Conservation (phyloP, 768 basidiomycete species). For the Tephrocybe sp. region DNA sequence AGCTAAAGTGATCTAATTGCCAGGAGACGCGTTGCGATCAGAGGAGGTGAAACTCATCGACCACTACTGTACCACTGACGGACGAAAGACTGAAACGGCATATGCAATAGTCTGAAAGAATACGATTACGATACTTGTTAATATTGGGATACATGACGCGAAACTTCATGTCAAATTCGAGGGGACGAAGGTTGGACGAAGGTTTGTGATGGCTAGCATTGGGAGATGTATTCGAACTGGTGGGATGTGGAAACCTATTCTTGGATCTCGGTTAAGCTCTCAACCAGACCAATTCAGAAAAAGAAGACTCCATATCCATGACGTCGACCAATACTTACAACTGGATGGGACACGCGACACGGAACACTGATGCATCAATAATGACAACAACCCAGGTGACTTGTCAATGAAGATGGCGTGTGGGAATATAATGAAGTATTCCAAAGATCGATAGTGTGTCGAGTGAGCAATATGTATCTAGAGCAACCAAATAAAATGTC, state of each 20-base stretch:
- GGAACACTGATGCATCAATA: conserved; percentile 3
- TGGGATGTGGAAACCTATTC: too few relatives aligned
- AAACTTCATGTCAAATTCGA: too few relatives aligned
- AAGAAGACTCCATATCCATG: background rate
- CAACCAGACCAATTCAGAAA: background rate
- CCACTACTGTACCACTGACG: background rate
- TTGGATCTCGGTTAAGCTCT: too few relatives aligned
- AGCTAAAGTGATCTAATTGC: conserved; percentile 2
- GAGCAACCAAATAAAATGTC: background rate
- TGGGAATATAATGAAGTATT: background rate
- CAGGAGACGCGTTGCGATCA: conserved; percentile 12
- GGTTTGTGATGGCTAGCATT: too few relatives aligned
- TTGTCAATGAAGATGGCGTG: background rate
- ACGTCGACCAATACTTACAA: background rate
- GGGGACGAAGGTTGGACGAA: too few relatives aligned
- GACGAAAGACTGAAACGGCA: background rate
- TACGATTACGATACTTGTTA: too few relatives aligned
- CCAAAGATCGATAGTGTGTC: background rate
- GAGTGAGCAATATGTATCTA: background rate
- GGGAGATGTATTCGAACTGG: too few relatives aligned
- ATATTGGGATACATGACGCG: too few relatives aligned
- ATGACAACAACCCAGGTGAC: background rate
- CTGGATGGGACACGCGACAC: conserved; percentile 6
- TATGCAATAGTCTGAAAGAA: background rate
- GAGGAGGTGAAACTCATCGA: conserved; percentile 6